Percentiles rank a stretch among this genome's conserved stretches.
phyloP scores from a whole-genome alignment of 2,329 filamentous ascomycete species.

The Scytalidium lignicola region DNA sequence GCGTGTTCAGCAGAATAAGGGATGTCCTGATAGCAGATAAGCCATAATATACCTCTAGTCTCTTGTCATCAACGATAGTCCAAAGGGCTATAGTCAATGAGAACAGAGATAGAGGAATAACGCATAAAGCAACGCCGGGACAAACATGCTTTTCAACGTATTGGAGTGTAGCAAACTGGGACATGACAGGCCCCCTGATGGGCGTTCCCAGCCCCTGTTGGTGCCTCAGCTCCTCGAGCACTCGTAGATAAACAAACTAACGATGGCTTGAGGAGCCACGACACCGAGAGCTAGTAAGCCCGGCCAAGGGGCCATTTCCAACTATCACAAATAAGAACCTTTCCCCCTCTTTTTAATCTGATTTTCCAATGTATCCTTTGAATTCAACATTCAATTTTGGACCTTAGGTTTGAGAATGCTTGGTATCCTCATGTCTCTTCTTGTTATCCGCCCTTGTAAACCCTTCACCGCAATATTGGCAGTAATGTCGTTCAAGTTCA shows the following conservation, averaged over 20 bases:
- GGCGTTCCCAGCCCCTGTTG: not conserved
- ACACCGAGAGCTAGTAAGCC: too few species aligned
- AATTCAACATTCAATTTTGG: too few species aligned
- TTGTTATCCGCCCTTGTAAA: not conserved
- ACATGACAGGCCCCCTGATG: too few species aligned
- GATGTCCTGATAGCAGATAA: not conserved
- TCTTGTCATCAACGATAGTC: not conserved
- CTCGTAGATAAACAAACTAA: too few species aligned
- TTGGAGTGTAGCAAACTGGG: not conserved
- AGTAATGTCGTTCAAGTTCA: not conserved
- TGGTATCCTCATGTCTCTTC: not conserved
- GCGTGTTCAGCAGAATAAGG: too few species aligned
- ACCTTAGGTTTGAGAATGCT: not conserved
- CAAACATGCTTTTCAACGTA: not conserved
- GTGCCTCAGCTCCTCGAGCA: not conserved
- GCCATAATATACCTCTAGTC: not conserved
- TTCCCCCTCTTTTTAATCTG: too few species aligned
- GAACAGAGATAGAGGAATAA: not conserved
- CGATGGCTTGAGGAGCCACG: too few species aligned
- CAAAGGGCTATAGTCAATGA: not conserved
- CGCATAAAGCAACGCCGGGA: not conserved
- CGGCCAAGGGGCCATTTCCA: too few species aligned
- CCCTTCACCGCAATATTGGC: not conserved
- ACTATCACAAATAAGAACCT: too few species aligned
- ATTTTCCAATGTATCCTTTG: too few species aligned